Conservation (phyloP, 2,329 filamentous ascomycete genomes). For the Diplodia sapinea region DNA sequence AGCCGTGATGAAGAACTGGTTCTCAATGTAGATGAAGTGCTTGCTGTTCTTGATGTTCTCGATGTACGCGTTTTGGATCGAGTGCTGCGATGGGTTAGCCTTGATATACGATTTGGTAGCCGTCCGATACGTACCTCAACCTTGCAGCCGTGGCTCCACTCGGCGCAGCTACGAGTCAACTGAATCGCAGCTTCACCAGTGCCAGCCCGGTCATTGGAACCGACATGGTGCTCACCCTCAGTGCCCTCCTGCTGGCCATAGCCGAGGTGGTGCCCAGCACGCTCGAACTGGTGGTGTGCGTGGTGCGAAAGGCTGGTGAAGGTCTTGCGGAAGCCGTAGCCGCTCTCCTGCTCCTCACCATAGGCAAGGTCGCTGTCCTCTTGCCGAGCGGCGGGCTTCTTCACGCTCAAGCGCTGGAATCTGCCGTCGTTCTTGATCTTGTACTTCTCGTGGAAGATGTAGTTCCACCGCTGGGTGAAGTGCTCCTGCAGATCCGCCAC, state of each 20-base stretch:
- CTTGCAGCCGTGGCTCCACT: constrained; percentile 65
- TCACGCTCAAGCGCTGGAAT: constrained; percentile 48
- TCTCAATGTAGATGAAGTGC: constrained; percentile 81
- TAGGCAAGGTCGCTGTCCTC: constrained; percentile 46
- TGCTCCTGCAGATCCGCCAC: constrained; percentile 77
- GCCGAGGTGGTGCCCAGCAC: constrained; percentile 38
- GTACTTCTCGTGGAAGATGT: constrained; percentile 86
- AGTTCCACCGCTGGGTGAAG: constrained; percentile 90
- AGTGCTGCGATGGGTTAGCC: constrained; percentile 60
- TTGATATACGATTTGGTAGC: neutral
- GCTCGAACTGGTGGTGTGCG: constrained; percentile 28
- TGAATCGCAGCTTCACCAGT: constrained; percentile 43
- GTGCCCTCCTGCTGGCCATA: constrained; percentile 33
- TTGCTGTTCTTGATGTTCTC: constrained; percentile 70
- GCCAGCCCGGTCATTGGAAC: constrained; percentile 17
- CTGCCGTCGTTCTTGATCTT: constrained; percentile 59
- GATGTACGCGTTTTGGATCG: constrained; percentile 84
- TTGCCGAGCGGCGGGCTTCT: constrained; percentile 40
- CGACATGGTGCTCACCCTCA: constrained; percentile 38
- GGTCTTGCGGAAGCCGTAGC: constrained; percentile 39
- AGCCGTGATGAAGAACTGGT: constrained; percentile 88
- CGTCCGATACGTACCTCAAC: constrained; percentile 55
- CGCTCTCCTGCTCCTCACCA: constrained; percentile 37
- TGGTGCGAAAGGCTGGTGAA: constrained; percentile 23
- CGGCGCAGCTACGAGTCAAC: constrained; percentile 49